phyloP scores from a whole-genome alignment of 441 rosid species.

The Adansonia grandidieri region DNA sequence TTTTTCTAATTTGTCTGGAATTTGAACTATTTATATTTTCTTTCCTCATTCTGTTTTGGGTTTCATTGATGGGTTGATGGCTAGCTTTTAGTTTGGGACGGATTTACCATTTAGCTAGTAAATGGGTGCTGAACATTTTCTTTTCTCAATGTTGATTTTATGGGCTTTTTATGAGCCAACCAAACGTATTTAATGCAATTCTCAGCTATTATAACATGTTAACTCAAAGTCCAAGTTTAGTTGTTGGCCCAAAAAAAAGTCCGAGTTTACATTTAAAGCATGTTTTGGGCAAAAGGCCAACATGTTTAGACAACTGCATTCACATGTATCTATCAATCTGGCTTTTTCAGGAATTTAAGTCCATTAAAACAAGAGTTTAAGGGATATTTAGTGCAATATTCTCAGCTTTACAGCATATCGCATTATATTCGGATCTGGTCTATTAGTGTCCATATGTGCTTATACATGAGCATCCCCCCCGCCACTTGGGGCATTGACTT shows the following conservation, averaged over 20 bases:
- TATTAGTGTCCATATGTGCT: neutral
- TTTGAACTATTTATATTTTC: too few relatives aligned
- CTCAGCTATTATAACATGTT: neutral
- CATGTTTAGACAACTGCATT: neutral
- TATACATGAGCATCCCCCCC: neutral
- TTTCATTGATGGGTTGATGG: neutral
- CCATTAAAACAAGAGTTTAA: neutral
- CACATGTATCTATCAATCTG: too few relatives aligned
- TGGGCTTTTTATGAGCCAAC: neutral
- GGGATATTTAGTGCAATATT: neutral
- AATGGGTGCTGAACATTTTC: too few relatives aligned
- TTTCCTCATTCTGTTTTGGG: too few relatives aligned
- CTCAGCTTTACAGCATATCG: neutral
- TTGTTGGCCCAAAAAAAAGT: too few relatives aligned
- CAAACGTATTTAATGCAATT: too few relatives aligned
- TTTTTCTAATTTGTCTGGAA: too few relatives aligned
- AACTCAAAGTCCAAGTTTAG: neutral
- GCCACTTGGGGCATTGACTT: slow-evolving; percentile 10
- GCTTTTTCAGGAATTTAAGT: neutral
- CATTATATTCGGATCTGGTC: slow-evolving; percentile 24
- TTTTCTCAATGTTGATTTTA: neutral
- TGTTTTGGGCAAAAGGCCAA: neutral
- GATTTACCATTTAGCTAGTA: too few relatives aligned
- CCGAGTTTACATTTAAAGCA: neutral
- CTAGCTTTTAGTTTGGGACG: too few relatives aligned